Evolutionary conservation across 2,329 filamentous ascomycete species (phyloP), one percentile per base, ranked within the genome.

Genomic region (Huntiella savannae): DNA sequence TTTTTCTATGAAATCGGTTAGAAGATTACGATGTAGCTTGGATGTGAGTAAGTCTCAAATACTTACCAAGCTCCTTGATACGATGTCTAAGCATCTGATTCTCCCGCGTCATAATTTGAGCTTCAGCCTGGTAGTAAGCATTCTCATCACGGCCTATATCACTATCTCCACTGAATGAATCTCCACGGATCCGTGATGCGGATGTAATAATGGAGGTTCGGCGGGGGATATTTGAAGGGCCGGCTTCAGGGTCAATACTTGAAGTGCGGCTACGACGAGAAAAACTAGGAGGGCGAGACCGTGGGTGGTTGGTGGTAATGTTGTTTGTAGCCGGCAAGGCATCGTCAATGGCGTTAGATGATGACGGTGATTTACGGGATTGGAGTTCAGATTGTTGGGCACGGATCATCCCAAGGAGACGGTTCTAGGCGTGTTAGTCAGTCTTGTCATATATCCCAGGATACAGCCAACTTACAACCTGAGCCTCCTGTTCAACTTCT

Each of bases 41-140:
- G 42, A 38, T 5, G n/a, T 16, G 10, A 4, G 19, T 34, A 35
- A 34, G 5, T 8, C 16, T 12, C 4, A 33, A 3, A 40, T n/a
- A 44, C 67, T 53, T 62, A 81, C 79, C 80, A 11, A 86, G 63
- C 55, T 86, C 81, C 33, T 78, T 69, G 49, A 86, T 82, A 42
- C 82, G 70, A 57, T 78, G 70, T 51, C 79, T 76, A 44, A 88
- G 64, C 82, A 88, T 86, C 60, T 87, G 82, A 54, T 87, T 88
- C 63, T 87, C 82, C 19, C 82, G 69, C 16, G 77, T 71, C 54
- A 88, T 61, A 62, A 75, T 85, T 60, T 84, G 79, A 1, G 81
- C 84, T 62, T 88, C 82, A 4, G 82, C 82, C 58, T 86, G 81
- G 55, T 87, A 87, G 58, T 85, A 86, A 1, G 79, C 77, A 52